Base-by-base conservation (phyloP, 1,139 yeast genomes). In the Saccharomyces pastorianus region DNA sequence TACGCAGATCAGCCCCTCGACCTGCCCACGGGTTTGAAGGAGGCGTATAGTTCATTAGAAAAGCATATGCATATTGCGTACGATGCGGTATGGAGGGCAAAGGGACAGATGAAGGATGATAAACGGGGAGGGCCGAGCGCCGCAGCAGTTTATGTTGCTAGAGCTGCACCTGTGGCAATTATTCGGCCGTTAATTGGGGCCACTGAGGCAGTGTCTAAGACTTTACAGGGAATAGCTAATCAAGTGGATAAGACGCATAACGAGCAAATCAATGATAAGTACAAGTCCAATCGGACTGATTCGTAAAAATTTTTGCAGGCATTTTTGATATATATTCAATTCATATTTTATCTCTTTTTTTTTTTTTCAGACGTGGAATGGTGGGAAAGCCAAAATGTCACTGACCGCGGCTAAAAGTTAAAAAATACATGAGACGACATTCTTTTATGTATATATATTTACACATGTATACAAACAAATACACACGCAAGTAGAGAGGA, bases 111-210 rank as follows among this genome's bases (percentile, higher is more conserved):
- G 11, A 77, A 81, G 41, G 83, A 79, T 9, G 78, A 82, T 47
- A 85, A 82, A 0, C 49, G 50, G 4, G 54, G 58, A 11, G 82
- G 80, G 54, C 80, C 88, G 1, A 85, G 81, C 57, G 86, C 82
- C 5, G 88, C 90, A 0, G 78, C 86, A 1, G 73, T 75, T 25
- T 62, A 71, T 2, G 76, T 89, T n/a, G 83, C 87, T 29, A 81
- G 80, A 60, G 88, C 86, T 0, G 82, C 96, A 0, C 97, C 97
- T 0, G 80, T 88, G 25, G 84, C 90, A 7, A 70, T 91, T 17
- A 78, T 91, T 2, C 72, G 97, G 50, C 97, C 98, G 1, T 78
- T 89, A 64, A 90, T 91, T 60, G 98, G 97, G 1, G 90, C 96
- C 0, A 88, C 97, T 0, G 97, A 90, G 66, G 96, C 96, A 0